Evolutionary conservation across 2,329 filamentous ascomycete genomes (phyloP).

Genomic region (Colletotrichum theobromicola): DNA sequence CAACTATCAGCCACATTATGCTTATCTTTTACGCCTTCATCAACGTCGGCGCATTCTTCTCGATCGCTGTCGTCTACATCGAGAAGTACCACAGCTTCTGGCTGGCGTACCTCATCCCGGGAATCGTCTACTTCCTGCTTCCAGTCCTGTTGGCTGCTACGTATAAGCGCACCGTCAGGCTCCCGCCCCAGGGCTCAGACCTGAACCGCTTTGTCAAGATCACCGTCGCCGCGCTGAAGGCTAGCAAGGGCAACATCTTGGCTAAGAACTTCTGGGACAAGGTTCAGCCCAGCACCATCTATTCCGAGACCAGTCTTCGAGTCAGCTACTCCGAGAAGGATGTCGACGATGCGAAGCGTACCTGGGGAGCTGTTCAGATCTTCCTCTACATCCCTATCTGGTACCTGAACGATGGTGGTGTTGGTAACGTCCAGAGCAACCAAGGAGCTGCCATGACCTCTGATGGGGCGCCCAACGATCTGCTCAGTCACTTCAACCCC

Average conservation of each 20-base stretch:
- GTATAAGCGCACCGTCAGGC: constrained; percentile 60
- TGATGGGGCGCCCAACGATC: constrained; percentile 64
- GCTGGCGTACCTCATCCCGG: constrained; percentile 49
- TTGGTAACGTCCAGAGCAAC: constrained; percentile 39
- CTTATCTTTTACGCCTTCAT: constrained; percentile 66
- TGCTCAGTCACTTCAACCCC: constrained; percentile 64
- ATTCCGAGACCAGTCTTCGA: constrained; percentile 43
- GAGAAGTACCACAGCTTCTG: constrained; percentile 58
- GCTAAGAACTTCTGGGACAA: constrained; percentile 62
- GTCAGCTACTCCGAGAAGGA: constrained; percentile 69
- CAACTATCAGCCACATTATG: constrained; percentile 70
- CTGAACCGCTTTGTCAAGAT: constrained; percentile 64
- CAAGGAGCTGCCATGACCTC: constrained; percentile 47
- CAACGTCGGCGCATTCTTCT: constrained; percentile 59
- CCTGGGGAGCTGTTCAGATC: constrained; percentile 45
- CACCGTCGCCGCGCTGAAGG: constrained; percentile 58
- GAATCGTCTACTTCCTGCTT: constrained; percentile 62
- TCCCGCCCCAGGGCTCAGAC: constrained; percentile 70
- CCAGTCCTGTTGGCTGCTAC: constrained; percentile 62
- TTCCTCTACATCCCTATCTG: constrained; percentile 47
- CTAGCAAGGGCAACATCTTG: constrained; percentile 56
- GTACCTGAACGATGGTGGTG: constrained; percentile 43
- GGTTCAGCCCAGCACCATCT: constrained; percentile 59
- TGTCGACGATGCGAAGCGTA: constrained; percentile 69
- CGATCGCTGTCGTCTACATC: constrained; percentile 56